phyloP scores from a whole-genome alignment of 2,329 filamentous ascomycete species.

The Cordyceps javanica region DNA sequence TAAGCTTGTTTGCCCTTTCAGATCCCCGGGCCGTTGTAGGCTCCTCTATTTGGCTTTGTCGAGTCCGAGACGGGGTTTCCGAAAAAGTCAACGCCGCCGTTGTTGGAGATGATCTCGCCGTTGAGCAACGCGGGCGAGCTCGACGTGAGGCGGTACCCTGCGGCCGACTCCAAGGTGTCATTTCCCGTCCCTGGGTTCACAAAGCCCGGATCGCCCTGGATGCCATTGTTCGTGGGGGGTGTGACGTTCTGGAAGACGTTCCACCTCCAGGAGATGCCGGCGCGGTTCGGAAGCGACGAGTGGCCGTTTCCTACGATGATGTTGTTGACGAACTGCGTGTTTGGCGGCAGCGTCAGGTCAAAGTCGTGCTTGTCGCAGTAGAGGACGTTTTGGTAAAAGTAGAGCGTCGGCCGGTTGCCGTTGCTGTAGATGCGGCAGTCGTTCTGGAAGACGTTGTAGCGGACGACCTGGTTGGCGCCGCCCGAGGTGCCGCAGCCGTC shows the following conservation, averaged over 20 bases:
- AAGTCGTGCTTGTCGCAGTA: slow-evolving; percentile 20
- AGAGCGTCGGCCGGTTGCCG: slow-evolving; percentile 17
- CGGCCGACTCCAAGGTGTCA: slow-evolving; percentile 12
- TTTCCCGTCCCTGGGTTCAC: slow-evolving; percentile 12
- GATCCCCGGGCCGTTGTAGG: slow-evolving; percentile 17
- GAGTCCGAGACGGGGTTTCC: slow-evolving; percentile 15
- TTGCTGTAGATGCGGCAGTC: slow-evolving; percentile 21
- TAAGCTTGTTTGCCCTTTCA: background rate
- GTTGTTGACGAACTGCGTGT: slow-evolving; percentile 20
- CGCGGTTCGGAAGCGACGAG: slow-evolving; percentile 16
- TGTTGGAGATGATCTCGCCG: slow-evolving; percentile 16
- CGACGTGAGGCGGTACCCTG: slow-evolving; percentile 16
- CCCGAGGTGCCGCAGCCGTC: slow-evolving; percentile 21
- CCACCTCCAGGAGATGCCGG: slow-evolving; percentile 17
- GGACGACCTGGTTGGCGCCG: slow-evolving; percentile 20
- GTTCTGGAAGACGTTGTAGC: slow-evolving; percentile 23
- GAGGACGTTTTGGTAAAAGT: slow-evolving; percentile 22
- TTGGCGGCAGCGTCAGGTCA: slow-evolving; percentile 16
- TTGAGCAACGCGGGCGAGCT: slow-evolving; percentile 16
- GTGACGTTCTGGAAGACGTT: slow-evolving; percentile 20
- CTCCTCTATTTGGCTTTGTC: slow-evolving; percentile 18
- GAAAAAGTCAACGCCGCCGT: slow-evolving; percentile 19
- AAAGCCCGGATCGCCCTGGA: slow-evolving; percentile 16
- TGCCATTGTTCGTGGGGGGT: slow-evolving; percentile 16
- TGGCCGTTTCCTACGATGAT: slow-evolving; percentile 21